phyloP scores from a whole-genome alignment of 2,329 filamentous ascomycete genomes.

The Colletotrichum lini region DNA sequence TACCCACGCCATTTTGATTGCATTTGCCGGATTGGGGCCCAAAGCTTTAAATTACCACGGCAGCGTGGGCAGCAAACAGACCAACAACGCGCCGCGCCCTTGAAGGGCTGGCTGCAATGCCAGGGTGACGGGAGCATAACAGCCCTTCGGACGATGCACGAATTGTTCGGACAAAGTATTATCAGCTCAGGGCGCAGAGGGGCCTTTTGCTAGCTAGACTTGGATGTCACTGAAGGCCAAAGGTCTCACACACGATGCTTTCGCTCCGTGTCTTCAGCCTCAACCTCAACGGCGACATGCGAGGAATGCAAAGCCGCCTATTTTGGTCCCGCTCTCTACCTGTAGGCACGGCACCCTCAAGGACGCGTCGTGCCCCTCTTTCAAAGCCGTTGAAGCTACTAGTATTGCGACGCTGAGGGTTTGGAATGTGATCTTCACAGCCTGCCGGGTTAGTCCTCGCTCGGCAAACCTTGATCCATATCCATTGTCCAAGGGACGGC shows the following conservation, averaged over 20 bases:
- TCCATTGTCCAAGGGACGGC: not conserved
- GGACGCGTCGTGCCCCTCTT: constrained; percentile 24
- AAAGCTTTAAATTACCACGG: constrained; percentile 26
- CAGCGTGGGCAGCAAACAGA: constrained; percentile 9
- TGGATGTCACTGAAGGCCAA: too few relatives aligned
- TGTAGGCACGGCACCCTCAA: not conserved
- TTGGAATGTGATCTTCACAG: constrained; percentile 7
- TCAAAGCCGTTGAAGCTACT: constrained; percentile 18
- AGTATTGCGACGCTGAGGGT: constrained; percentile 25
- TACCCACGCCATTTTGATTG: constrained; percentile 32
- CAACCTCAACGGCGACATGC: not conserved
- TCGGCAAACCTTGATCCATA: not conserved
- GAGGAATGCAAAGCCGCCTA: not conserved
- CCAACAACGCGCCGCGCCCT: constrained; percentile 26
- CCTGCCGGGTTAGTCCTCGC: constrained; percentile 25
- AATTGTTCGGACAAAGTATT: constrained; percentile 4
- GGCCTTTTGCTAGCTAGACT: not conserved
- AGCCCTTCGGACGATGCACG: constrained; percentile 4
- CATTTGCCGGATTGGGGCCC: constrained; percentile 30
- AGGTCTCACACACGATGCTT: not conserved
- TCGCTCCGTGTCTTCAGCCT: not conserved
- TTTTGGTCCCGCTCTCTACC: constrained; percentile 7
- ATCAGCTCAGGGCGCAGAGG: not conserved
- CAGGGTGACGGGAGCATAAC: not conserved
- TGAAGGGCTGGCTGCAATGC: constrained; percentile 7